Conservation (phyloP, 1,139 yeast genomes). For the Yarrowia galli region DNA sequence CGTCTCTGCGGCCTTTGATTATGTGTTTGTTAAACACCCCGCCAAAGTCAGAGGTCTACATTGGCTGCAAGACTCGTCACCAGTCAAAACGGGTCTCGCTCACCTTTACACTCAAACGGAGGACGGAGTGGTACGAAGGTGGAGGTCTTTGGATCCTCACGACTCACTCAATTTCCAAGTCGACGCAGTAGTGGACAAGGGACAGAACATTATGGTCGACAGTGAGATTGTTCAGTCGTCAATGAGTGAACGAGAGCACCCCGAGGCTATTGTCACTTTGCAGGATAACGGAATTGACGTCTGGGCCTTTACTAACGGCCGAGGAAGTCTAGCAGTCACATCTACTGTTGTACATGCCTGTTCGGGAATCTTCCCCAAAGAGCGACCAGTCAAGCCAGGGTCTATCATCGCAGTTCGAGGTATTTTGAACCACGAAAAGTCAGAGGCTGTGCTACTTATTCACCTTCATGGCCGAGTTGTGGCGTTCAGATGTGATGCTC, state of each 20-base stretch:
- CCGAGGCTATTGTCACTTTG: slow-evolving; percentile 25
- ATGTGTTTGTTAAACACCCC: slow-evolving; percentile 72
- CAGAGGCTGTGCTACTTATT: slow-evolving; percentile 18
- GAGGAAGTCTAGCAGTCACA: slow-evolving; percentile 21
- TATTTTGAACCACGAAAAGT: slow-evolving; percentile 27
- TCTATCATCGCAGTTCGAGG: slow-evolving; percentile 13
- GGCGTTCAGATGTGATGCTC: slow-evolving; percentile 30
- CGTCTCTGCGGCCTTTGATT: slow-evolving; percentile 72
- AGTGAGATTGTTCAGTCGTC: slow-evolving; percentile 32
- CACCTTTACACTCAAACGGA: slow-evolving; percentile 26
- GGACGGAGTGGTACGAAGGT: slow-evolving; percentile 61
- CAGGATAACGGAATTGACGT: slow-evolving; percentile 15
- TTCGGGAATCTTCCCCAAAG: slow-evolving; percentile 22
- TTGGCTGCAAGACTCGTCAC: slow-evolving; percentile 44
- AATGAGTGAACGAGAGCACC: slow-evolving; percentile 1
- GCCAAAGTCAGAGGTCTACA: slow-evolving; percentile 58
- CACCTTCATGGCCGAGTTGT: slow-evolving; percentile 23
- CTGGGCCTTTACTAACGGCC: slow-evolving; percentile 26
- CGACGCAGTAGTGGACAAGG: slow-evolving; percentile 14
- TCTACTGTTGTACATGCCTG: slow-evolving; percentile 12
- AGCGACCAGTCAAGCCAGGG: slow-evolving; percentile 13
- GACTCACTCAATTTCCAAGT: slow-evolving; percentile 35
- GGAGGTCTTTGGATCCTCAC: slow-evolving; percentile 51
- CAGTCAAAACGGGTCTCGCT: slow-evolving; percentile 16
- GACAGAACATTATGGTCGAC: slow-evolving; percentile 27